Evolutionary conservation across 441 rosid genomes (phyloP).

Genomic region (Gossypium gossypioides): DNA sequence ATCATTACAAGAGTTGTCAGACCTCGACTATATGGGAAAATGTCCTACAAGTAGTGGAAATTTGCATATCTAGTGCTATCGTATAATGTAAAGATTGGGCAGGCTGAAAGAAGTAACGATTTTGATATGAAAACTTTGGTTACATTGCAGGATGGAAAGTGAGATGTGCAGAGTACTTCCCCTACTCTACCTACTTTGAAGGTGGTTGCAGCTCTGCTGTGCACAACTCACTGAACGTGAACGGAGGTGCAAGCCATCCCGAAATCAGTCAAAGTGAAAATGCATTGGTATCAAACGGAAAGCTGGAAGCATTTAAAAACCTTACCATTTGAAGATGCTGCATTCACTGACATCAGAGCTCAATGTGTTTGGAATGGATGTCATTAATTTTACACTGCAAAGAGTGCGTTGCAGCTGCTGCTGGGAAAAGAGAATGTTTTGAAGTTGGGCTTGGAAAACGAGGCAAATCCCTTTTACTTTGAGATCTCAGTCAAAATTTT

Average conservation of each 20-base stretch:
- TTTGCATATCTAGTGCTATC: background rate
- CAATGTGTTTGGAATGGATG: conserved; percentile 9
- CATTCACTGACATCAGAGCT: conserved; percentile 11
- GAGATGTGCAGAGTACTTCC: conserved; percentile 61
- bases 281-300: conserved; percentile 50
- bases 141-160: conserved; percentile 75
- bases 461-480: conserved; percentile 6
- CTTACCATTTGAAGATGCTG: conserved; percentile 43
- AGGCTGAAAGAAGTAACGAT: background rate
- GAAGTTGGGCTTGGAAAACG: conserved; percentile 4
- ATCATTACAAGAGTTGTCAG: background rate
- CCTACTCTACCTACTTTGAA: conserved; percentile 67
- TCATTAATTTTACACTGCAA: background rate
- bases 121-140: background rate
- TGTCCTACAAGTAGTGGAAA: background rate
- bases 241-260: conserved; percentile 45
- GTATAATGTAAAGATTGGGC: background rate
- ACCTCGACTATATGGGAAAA: background rate
- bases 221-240: conserved; percentile 46
- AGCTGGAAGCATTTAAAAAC: conserved; percentile 61
- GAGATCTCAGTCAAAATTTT: conserved; percentile 10
- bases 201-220: conserved; percentile 55
- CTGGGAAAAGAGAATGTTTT: background rate
- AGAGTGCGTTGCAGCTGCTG: conserved; percentile 12
- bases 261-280: conserved; percentile 32